These are phyloP conservation scores for Skeletonema grethae DNA, from an alignment of 108 stramenopile species.

Conservation along the genomic window DNA sequence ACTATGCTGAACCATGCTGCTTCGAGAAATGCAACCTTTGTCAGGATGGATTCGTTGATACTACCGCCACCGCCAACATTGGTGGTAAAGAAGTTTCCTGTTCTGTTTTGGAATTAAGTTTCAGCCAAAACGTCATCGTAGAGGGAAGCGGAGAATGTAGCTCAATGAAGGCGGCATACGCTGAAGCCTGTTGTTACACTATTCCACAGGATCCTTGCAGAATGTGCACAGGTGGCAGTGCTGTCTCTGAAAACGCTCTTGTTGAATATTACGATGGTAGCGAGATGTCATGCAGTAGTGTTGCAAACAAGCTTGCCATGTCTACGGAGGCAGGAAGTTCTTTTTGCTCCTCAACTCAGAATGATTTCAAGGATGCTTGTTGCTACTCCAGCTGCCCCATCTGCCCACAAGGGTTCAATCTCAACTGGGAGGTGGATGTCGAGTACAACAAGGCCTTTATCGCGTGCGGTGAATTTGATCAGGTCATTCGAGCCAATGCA, in stretches of 20 bases:
- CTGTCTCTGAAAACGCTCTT: slow-evolving; percentile 20
- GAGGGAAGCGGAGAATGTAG: slow-evolving; percentile 37
- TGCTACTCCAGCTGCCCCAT: slow-evolving; percentile 42
- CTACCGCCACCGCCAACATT: slow-evolving; percentile 31
- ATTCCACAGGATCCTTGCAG: slow-evolving; percentile 44
- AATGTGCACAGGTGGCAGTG: slow-evolving; percentile 30
- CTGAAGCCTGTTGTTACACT: slow-evolving; percentile 42
- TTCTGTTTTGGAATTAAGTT: slow-evolving; percentile 38
- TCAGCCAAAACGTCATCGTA: slow-evolving; percentile 27
- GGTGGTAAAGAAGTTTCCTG: slow-evolving; percentile 28
- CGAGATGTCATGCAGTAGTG: slow-evolving; percentile 29
- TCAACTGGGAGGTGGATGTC: slow-evolving; percentile 47
- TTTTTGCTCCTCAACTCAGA: slow-evolving; percentile 25
- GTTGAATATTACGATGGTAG: slow-evolving; percentile 38
- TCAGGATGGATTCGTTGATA: slow-evolving; percentile 38
- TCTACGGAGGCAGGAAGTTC: slow-evolving; percentile 43
- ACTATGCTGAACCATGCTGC: slow-evolving; percentile 29
- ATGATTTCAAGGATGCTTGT: slow-evolving; percentile 26
- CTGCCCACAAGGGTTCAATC: slow-evolving; percentile 45
- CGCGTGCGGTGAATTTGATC: slow-evolving; percentile 48
- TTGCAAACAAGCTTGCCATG: slow-evolving; percentile 42
- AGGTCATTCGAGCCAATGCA: slow-evolving; percentile 23
- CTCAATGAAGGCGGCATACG: slow-evolving; percentile 20
- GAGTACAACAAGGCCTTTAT: slow-evolving; percentile 44
- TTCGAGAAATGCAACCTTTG: slow-evolving; percentile 49